Conservation (phyloP, 2,329 filamentous ascomycete genomes). For the Immersiporthe knoxdaviesiana region DNA sequence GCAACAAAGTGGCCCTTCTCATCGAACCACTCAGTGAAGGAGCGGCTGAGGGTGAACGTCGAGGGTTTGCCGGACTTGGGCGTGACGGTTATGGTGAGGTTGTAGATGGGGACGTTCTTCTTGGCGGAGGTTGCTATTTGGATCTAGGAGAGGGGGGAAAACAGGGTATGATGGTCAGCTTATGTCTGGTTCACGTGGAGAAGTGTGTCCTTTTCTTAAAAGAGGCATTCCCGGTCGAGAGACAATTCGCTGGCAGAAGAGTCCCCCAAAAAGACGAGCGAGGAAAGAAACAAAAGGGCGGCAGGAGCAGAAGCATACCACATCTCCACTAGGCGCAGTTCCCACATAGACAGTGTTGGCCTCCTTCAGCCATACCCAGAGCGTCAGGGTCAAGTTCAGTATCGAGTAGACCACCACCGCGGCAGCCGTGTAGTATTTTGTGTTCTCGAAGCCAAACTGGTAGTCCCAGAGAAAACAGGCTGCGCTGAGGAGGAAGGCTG, state of each 20-base stretch:
- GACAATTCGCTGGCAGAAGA: background rate
- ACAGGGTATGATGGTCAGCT: background rate
- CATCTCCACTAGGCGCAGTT: constrained; percentile 64
- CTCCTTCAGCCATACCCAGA: constrained; percentile 86
- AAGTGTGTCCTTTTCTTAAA: background rate
- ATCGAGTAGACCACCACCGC: constrained; percentile 81
- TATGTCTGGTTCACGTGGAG: background rate
- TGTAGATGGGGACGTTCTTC: constrained; percentile 83
- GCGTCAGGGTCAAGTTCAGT: constrained; percentile 76
- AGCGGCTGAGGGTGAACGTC: constrained; percentile 59
- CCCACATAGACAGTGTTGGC: constrained; percentile 82
- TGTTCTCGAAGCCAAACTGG: constrained; percentile 84
- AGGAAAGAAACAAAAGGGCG: constrained; percentile 13
- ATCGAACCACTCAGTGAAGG: constrained; percentile 81
- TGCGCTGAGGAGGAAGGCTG: constrained; percentile 76
- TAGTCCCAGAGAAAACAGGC: constrained; percentile 91
- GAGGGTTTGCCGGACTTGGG: constrained; percentile 41
- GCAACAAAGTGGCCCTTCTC: constrained; percentile 70
- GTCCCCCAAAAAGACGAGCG: background rate
- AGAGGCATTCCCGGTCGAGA: background rate
- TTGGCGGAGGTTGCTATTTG: constrained; percentile 71
- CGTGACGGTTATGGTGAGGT: constrained; percentile 66
- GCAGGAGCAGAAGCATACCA: constrained; percentile 48
- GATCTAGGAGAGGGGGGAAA: constrained; percentile 59
- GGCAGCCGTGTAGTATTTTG: constrained; percentile 77